Evolutionary conservation across 495 filamentous ascomycete species (phyloP).

Genomic region (Aspergillus conjunctus): DNA sequence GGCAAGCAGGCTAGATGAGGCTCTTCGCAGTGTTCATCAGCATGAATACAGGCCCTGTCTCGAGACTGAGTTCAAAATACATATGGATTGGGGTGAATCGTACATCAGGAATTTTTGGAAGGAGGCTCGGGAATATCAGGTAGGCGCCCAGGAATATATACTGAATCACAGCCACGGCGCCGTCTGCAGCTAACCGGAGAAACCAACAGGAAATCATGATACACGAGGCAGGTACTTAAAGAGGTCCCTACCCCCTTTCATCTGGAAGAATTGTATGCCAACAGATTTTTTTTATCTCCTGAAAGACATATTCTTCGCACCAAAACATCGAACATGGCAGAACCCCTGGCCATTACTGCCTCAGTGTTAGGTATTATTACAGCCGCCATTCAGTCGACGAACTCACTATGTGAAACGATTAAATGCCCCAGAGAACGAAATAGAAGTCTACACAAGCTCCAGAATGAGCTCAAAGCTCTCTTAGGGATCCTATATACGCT

Average conservation of each 20-base stretch:
- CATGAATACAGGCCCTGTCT: neutral
- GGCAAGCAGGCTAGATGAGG: neutral
- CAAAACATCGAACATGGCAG: neutral
- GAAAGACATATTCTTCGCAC: neutral
- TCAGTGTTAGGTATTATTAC: conserved; percentile 29
- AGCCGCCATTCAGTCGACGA: conserved; percentile 29
- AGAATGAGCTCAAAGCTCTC: conserved; percentile 19
- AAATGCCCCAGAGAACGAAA: conserved; percentile 27
- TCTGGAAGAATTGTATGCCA: neutral
- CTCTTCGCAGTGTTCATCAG: neutral
- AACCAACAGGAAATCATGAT: neutral
- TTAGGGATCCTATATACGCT: conserved; percentile 8
- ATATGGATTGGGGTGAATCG: neutral
- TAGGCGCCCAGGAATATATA: neutral
- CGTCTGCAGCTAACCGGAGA: no score
- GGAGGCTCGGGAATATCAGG: neutral
- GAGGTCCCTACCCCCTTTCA: neutral
- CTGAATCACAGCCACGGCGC: neutral
- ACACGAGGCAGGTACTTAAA: neutral
- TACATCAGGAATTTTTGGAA: neutral
- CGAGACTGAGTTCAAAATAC: neutral
- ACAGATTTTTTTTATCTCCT: neutral
- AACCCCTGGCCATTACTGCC: conserved; percentile 20
- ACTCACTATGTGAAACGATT: conserved; percentile 28
- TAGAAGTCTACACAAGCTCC: conserved; percentile 15